phyloP scores from a whole-genome alignment of 1,139 yeast species.

The Scheffersomyces titani region DNA sequence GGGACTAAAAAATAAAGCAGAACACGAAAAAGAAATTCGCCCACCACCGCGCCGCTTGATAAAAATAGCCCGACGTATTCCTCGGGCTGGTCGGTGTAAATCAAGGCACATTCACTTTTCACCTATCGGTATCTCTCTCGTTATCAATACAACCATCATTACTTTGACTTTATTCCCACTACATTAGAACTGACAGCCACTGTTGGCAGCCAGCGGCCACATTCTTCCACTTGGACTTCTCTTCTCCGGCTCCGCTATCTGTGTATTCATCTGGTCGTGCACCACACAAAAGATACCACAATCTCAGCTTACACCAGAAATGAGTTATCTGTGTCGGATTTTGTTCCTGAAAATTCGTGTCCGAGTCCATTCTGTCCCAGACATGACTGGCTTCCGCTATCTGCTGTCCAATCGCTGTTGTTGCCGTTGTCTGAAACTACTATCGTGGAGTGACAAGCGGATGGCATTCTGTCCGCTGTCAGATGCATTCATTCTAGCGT shows the following conservation, averaged over 20 bases:
- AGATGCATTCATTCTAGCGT: background rate
- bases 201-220: background rate
- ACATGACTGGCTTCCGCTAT: background rate
- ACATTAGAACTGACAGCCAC: background rate
- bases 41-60: background rate
- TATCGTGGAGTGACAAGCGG: background rate
- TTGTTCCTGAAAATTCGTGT: background rate
- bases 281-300: background rate
- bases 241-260: background rate
- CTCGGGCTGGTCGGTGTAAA: background rate
- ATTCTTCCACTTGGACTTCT: background rate
- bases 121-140: background rate
- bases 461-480: background rate
- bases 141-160: background rate
- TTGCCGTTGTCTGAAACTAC: background rate
- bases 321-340: background rate
- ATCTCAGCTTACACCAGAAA: background rate
- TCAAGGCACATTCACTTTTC: background rate
- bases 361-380: background rate
- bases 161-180: background rate
- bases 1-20: background rate
- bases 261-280: background rate
- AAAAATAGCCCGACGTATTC: background rate
- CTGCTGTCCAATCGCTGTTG: background rate
- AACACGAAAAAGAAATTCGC: background rate